phyloP scores from a whole-genome alignment of 306 rosid species.

The Dalbergia cochinchinensis region DNA sequence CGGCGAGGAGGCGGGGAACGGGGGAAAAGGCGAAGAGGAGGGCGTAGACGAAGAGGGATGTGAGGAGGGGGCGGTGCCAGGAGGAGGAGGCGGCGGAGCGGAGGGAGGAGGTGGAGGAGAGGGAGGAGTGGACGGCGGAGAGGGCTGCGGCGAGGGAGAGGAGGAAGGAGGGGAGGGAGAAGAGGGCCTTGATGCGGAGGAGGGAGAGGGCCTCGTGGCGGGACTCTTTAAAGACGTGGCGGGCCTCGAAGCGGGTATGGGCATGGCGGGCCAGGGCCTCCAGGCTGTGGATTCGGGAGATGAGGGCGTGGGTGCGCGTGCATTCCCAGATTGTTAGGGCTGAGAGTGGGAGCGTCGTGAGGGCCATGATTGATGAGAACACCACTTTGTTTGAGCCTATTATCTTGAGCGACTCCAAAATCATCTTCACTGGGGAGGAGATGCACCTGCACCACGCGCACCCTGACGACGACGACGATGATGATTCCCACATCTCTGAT shows the following conservation, averaged over 20 bases:
- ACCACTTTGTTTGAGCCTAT: conserved; percentile 51
- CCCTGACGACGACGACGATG: background rate
- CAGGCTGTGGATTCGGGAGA: conserved; percentile 65
- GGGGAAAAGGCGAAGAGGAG: conserved; percentile 54
- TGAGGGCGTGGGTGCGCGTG: conserved; percentile 54
- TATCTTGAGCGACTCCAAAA: conserved; percentile 56
- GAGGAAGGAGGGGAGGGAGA: conserved; percentile 59
- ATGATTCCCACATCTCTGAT: conserved; percentile 49
- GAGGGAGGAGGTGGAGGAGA: conserved; percentile 46
- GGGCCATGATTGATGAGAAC: conserved; percentile 59
- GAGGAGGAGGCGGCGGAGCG: conserved; percentile 45
- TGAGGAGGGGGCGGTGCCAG: conserved; percentile 59
- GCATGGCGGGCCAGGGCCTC: conserved; percentile 70
- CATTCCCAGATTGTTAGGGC: conserved; percentile 60
- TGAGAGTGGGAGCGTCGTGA: conserved; percentile 71
- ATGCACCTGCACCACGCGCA: background rate
- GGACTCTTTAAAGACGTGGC: conserved; percentile 77
- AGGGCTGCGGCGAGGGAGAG: conserved; percentile 75
- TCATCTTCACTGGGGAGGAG: conserved; percentile 37
- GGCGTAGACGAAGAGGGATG: conserved; percentile 64
- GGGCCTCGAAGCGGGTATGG: conserved; percentile 77
- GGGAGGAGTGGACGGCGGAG: conserved; percentile 62
- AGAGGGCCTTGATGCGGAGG: conserved; percentile 63
- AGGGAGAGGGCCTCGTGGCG: conserved; percentile 69
- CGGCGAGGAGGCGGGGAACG: conserved; percentile 43